Evolutionary conservation across 106 monocot species (phyloP), one percentile per base, ranked within the genome.

Genomic region (Dioscorea alata): DNA sequence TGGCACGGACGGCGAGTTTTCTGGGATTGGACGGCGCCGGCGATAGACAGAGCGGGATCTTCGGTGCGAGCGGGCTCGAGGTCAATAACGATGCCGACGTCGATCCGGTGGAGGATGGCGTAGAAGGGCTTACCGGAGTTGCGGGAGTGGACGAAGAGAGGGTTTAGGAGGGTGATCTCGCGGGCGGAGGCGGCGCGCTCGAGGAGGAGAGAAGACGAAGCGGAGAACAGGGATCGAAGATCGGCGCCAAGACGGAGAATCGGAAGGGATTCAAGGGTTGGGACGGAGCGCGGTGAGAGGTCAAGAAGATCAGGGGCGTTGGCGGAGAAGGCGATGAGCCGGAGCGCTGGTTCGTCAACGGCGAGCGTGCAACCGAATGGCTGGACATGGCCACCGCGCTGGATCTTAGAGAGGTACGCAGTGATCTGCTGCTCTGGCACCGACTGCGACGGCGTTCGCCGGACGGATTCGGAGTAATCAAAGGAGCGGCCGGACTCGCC

Each of bases 1-100:
- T 90, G 14, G 94, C 94, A 23, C 88, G 83, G 32, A 94, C 88
- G 2, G 90, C 94, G 57, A 94, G 83, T 74, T 94, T 94, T 90
- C 83, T 94, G 94, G 0, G 94, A 94, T 69, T 94, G 90, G n/a
- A 94, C 90, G 23, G 90, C 94, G 16, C 90, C 94, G 25, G 90
- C 90, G 32, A 90, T 83, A 24, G 90, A 90, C 53, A 94, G 79
- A 1, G 88, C 81, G 12, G 94, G 90, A 53, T 94, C 94, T 74
- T 90, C 90, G 2, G 90, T 56, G 15, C 81, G 66, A 5, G 95
- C 85, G 19, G 95, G 95, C 61, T 95, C 95, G 28, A 95, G 84
- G 60, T 95, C 95, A 50, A 95, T 80, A 60, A 95, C 95, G 71
- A 94, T 84, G 49, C 94, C 90, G 48, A 95, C 78, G 58, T 95